Base-by-base conservation (phyloP, 225 moss, liverwort and hornwort genomes). In the Climacium dendroides region DNA sequence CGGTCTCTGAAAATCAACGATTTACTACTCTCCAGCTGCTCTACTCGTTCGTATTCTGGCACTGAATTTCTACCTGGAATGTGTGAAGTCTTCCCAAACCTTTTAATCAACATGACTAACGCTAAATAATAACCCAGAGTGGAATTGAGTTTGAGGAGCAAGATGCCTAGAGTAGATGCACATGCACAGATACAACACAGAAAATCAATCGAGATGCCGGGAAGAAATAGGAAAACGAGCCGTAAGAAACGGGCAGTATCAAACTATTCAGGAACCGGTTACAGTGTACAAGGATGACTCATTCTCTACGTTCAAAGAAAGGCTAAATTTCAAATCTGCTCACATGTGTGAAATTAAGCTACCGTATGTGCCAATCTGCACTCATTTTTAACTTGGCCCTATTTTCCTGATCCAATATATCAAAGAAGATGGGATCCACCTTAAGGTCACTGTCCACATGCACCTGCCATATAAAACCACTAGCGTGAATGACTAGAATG, bases 351-450 rank as follows among this genome's bases (percentile, higher is more conserved):
- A 61, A 66, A 24, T 59, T 29, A 22, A 53, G 53, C 25, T 73
- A 85, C 43, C 63, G 79, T 64, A 92, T 81, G 47, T 24, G 88
- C 92, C 92, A 92, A 85, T 90, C 85, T 66, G 96, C 37, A 69
- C 91, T 89, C 84, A 99, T 87, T 86, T 95, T 88, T 89, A 99
- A 87, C 89, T 96, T 93, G 63, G 95, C 97, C 87, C 89, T 94
- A 87, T 96, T 99, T 74, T 97, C 99, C 89, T 99, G 99, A 15
- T 94, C 99, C 74, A 97, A 93, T 45, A 99, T 87, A 78, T 96
- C 92, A 72, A 99, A 89, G 85, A 96, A 97, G 84, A 99, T 88
- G 32, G 99, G 99, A 92, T 99, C 99, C 85, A 99, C 99, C 87
- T 96, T 97, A 13, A 99, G 90, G 74, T 96, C 95, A 78, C 99